Evolutionary conservation across 169 alveolate genomes (phyloP), one percentile per base, ranked within the genome.

Genomic region (Plasmodium ovale): DNA sequence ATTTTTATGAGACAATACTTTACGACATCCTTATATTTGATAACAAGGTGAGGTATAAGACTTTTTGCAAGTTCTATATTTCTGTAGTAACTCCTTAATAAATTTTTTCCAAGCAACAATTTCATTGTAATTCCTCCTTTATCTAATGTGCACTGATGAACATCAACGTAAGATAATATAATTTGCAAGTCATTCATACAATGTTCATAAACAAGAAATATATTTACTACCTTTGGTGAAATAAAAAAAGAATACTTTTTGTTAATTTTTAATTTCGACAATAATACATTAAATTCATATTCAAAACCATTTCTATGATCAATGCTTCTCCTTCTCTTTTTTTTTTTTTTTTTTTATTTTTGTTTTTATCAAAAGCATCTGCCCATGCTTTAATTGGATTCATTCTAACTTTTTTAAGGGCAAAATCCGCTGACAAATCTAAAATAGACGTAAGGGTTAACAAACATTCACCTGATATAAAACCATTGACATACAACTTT

Each of bases 111-210:
- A 73, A 95, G 64, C 16, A 95, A 60, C 19, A 85, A 69, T 72
- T 92, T 92, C 92, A 95, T 59, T 56, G 89, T 93, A 47, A 87
- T 85, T 23, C 95, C 96, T 21, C 96, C 96, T 60, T 90, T 87
- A 53, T 69, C 94, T 33, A 95, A 87, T 56, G 95, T 92, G 51
- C 94, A 93, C 72, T 94, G 95, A 87, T 95, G 97, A 47, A 93
- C 96, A 70, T 94, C 97, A n/a, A 95, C 95, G 89, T 93, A 95
- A 2, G 97, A 94, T 47, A 93, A 89, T 67, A 94, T 56, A 29
- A 94, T 92, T 82, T 95, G 96, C 31, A 95, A 71, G 29, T 92
- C 95, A n/a, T 84, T 85, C 87, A 68, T 85, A 47, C 91, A 85
- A 62, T 85, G 73, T 25, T 71, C 88, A 73, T 90, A 59, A 72